Conservation (phyloP, 2,329 filamentous ascomycete genomes). For the Fragosphaeria purpurea region DNA sequence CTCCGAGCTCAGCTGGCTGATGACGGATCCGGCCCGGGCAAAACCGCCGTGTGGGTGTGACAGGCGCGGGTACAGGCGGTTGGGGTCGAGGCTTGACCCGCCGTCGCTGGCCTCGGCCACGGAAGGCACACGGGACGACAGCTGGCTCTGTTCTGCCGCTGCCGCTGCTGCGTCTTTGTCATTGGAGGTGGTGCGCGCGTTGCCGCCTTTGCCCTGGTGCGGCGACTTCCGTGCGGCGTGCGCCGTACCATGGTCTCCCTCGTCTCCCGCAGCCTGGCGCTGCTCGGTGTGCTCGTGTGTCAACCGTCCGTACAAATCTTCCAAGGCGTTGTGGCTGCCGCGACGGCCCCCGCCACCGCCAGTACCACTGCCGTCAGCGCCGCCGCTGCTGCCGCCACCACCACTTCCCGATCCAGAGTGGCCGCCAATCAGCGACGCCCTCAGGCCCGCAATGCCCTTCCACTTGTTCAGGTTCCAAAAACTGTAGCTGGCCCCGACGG, state of each 20-base stretch:
- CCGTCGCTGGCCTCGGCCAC: neutral
- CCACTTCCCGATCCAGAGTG: no score
- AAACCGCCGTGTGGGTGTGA: slow-evolving; percentile 1
- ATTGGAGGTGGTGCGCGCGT: no score
- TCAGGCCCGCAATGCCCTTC: slow-evolving; percentile 32
- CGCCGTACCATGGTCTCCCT: no score
- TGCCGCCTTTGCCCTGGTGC: no score
- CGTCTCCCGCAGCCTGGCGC: no score
- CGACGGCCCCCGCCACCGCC: neutral
- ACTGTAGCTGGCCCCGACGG: slow-evolving; percentile 30
- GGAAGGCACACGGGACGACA: no score
- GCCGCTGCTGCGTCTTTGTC: no score
- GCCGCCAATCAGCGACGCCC: slow-evolving; percentile 5
- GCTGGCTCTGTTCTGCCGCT: no score
- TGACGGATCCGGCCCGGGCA: slow-evolving; percentile 25
- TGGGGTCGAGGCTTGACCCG: neutral
- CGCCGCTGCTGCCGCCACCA: neutral
- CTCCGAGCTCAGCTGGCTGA: slow-evolving; percentile 50
- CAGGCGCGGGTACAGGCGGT: neutral
- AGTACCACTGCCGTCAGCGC: neutral
- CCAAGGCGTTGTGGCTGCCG: no score
- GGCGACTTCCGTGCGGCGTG: no score
- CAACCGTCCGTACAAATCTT: no score
- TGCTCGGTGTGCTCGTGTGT: no score
- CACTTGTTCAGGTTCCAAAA: slow-evolving; percentile 52